Conservation (phyloP, 2,329 filamentous ascomycete species). For the Gnomoniopsis smithogilvyi region DNA sequence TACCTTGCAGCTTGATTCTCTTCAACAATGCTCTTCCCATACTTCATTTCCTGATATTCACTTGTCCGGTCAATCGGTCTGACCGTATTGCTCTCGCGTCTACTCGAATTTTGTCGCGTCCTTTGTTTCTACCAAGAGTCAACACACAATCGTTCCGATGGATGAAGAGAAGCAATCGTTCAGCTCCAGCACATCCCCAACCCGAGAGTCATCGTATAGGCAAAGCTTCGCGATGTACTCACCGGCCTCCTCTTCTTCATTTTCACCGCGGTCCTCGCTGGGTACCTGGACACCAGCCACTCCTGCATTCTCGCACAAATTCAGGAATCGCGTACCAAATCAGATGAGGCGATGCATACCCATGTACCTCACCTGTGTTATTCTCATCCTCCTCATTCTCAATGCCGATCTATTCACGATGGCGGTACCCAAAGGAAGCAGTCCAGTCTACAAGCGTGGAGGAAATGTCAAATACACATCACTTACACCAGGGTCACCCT, state of each 20-base stretch:
- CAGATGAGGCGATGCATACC: slow-evolving; percentile 42
- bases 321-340: slow-evolving; percentile 27
- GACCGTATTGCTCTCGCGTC: not conserved
- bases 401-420: slow-evolving; percentile 38
- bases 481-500: slow-evolving; percentile 8
- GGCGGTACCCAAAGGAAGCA: slow-evolving; percentile 1
- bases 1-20: not conserved
- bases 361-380: slow-evolving; percentile 40
- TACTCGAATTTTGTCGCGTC: not conserved
- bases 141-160: not conserved
- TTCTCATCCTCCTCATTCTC: slow-evolving; percentile 43
- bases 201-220: slow-evolving; percentile 1
- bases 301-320: slow-evolving; percentile 23
- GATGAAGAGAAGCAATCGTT: not conserved
- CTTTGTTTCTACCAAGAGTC: not conserved
- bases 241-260: slow-evolving; percentile 5
- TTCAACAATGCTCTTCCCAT: slow-evolving; percentile 9
- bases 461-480: slow-evolving; percentile 17
- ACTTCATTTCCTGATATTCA: not conserved
- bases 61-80: not conserved
- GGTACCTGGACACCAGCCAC: slow-evolving; percentile 23
- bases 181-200: slow-evolving; percentile 1
- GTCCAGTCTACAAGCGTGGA: slow-evolving; percentile 25
- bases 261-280: slow-evolving; percentile 15
- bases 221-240: slow-evolving; percentile 14